Evolutionary conservation across 1,139 yeast species (phyloP), one percentile per base, ranked within the genome.

Genomic region (Hansenula sp.): DNA sequence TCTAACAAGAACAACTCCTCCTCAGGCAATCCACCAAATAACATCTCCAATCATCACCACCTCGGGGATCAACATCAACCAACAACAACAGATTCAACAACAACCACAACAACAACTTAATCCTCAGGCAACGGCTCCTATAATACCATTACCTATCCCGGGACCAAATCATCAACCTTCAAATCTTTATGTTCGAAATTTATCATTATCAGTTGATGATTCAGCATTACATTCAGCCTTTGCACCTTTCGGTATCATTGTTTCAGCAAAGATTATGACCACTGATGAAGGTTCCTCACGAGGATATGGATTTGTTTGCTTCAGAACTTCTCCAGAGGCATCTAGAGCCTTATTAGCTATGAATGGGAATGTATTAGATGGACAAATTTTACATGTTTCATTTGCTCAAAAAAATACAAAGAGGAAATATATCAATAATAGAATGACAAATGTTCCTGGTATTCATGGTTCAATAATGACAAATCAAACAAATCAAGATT

Each of bases 171-270:
- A 58, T 41, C 86, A 80, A 58, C 84, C 78, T 53, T 76, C 84
- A 2, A 80, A 80, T 55, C 66, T 80, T 37, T 80, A 79, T 54
- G 77, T 80, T 18, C 77, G 73, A 46, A 77, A 77, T 52, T 62
- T 80, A 33, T 75, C 84, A 0, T 55, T 67, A 6, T 50, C 66
- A 7, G 71, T 75, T 42, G 69, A 67, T 27, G 72, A 68, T 45
- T 53, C 57, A 3, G 59, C 58, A 16, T 50, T 70, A 30, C 44
- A 50, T 15, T 46, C 51, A 3, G 35, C 63, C 8, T 70, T 70
- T 52, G 52, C 58, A 12, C 55, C 59, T 38, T 74, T 62, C 53
- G 80, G 80, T 10, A 61, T 61, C 31, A 74, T 75, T 18, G 67
- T 71, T 13, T 67, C 72, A 39, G 75, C 76, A 1, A 73, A 72